Percentiles rank a stretch among this genome's conserved stretches.
Evolutionary conservation across 2,329 filamentous ascomycete species (phyloP).

Genomic region (Claviceps spartinae): DNA sequence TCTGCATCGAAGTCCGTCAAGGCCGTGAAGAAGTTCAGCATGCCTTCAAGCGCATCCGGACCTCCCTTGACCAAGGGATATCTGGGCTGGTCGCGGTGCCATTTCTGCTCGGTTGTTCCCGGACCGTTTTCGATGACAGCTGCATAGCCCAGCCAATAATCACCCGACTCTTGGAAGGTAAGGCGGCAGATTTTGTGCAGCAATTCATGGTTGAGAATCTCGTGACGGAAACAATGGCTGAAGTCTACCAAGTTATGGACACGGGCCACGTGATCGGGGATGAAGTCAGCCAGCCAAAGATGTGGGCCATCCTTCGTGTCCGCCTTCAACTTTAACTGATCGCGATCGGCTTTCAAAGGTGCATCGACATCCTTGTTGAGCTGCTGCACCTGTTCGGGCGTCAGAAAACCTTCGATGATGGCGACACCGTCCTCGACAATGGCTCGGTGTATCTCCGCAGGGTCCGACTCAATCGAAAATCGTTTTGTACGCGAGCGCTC

Average conservation of each 20-base stretch:
- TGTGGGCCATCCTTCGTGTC: not conserved
- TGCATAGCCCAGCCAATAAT: not conserved
- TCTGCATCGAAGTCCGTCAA: not conserved
- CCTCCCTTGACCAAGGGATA: not conserved
- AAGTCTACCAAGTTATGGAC: not conserved
- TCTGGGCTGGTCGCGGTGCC: not conserved
- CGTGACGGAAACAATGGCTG: not conserved
- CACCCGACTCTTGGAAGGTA: not conserved
- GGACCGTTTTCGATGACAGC: not conserved
- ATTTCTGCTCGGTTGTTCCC: not conserved
- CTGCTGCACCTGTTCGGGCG: not conserved
- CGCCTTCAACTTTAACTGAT: not conserved
- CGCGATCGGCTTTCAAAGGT: not conserved
- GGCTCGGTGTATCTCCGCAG: not conserved
- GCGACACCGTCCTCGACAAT: not conserved
- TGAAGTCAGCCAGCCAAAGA: not conserved
- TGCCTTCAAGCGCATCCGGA: not conserved
- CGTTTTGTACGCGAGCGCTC: not conserved
- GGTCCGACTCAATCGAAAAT: not conserved
- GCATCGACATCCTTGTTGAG: not conserved
- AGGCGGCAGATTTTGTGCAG: not conserved
- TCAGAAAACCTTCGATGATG: not conserved
- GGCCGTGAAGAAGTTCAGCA: not conserved
- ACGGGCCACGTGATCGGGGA: not conserved
- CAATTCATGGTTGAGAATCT: not conserved